Evolutionary conservation across 108 stramenopile species (phyloP), one percentile per base, ranked within the genome.

Genomic region (Cylindrotheca closterium): DNA sequence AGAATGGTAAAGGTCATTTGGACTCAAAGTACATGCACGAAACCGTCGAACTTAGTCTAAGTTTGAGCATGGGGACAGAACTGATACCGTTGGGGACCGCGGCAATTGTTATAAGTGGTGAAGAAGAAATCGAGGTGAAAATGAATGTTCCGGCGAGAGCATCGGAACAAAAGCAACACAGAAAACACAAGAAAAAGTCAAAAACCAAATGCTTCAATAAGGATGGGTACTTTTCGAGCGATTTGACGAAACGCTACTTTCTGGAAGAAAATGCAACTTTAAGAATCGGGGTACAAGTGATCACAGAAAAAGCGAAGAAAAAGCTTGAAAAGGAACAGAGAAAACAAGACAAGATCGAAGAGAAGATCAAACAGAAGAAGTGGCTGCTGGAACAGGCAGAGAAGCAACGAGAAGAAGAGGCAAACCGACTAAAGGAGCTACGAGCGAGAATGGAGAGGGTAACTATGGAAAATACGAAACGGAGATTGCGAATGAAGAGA

Each of bases 31-130:
- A 67, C 51, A 51, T 72, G 15, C 71, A 57, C 24, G 71, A 81
- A 29, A 75, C 74, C 2, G 25, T 81, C 0, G 68, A 81, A 32
- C 33, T 81, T 5, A 23, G 55, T 10, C 67, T 81, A 30, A 68
- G 63, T 42, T 30, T 76, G 17, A 69, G 64, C 18, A 48, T 71
- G 32, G 80, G 80, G 2, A 77, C 61, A 27, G 84, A 85, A 31
- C 71, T 78, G 3, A 65, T 81, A 47, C 74, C 70, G 4, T 53
- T 85, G n/a, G 84, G 84, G 23, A 58, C 54, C 10, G 77, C 84
- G 1, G 49, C 67, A 15, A 28, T 81, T 42, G 80, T 76, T 0
- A 72, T 81, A 33, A 68, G 59, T 32, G 80, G 80, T 0, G 75
- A 81, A 55, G 80, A 81, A 59, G 74, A 75, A 63, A 62, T 50